phyloP scores from a whole-genome alignment of 2,329 filamentous ascomycete species.

The Hymenoscyphus occultus region DNA sequence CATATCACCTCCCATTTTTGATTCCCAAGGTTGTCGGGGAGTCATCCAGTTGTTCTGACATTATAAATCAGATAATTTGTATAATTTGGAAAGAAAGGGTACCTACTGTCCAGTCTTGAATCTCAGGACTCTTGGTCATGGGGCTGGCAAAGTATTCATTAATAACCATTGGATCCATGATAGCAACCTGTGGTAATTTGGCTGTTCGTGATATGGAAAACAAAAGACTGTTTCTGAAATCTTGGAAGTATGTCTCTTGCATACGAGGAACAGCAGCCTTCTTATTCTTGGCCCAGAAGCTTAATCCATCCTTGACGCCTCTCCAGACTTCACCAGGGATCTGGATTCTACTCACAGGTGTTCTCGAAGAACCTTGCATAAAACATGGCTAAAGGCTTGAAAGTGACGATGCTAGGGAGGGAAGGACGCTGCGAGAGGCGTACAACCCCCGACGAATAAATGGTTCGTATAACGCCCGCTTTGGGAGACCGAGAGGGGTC shows the following conservation, averaged over 20 bases:
- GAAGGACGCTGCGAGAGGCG: not conserved
- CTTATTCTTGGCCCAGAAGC: not conserved
- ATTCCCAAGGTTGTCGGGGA: slow-evolving; percentile 7
- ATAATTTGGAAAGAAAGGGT: not conserved
- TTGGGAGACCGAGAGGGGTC: not conserved
- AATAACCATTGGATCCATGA: slow-evolving; percentile 9
- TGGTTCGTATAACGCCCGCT: not conserved
- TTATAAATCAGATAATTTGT: not conserved
- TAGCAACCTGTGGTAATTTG: not conserved
- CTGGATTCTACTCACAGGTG: not conserved
- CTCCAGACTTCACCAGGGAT: not conserved
- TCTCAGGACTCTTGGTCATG: slow-evolving; percentile 1
- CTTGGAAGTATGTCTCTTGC: not conserved
- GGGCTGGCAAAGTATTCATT: slow-evolving; percentile 2
- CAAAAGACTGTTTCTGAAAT: not conserved
- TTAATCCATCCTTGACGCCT: not conserved
- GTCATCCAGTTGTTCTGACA: slow-evolving; percentile 13
- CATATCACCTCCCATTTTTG: slow-evolving; percentile 2
- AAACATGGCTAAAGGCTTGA: not conserved
- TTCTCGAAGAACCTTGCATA: not conserved
- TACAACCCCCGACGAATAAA: not conserved
- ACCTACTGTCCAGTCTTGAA: slow-evolving; percentile 9
- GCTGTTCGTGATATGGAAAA: not conserved
- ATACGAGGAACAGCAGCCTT: slow-evolving; percentile 1
- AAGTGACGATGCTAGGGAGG: not conserved